phyloP scores from a whole-genome alignment of 129 eudicot genomes.

The Erigeron canadensis region DNA sequence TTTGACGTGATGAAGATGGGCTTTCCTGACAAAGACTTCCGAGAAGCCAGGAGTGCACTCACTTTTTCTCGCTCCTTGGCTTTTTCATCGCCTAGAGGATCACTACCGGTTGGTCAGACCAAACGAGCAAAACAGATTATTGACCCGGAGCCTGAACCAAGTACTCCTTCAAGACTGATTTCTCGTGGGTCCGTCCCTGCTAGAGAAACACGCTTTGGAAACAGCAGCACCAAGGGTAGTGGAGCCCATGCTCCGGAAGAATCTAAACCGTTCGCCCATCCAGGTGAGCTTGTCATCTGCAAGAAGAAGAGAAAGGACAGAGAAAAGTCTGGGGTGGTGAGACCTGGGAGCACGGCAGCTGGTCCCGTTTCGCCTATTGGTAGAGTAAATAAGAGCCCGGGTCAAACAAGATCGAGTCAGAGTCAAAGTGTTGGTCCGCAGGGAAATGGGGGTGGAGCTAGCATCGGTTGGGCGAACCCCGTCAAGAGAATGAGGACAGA shows the following conservation, averaged over 20 bases:
- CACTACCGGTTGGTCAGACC: constrained; percentile 37
- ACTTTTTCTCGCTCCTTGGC: constrained; percentile 57
- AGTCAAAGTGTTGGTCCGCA: constrained; percentile 36
- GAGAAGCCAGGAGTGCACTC: constrained; percentile 75
- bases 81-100: constrained; percentile 50
- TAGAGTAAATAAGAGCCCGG: constrained; percentile 59
- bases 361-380: constrained; percentile 65
- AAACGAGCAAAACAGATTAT: constrained; percentile 52
- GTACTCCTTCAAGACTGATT: constrained; percentile 43
- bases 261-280: constrained; percentile 62
- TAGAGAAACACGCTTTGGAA: constrained; percentile 63
- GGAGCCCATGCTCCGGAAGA: constrained; percentile 42
- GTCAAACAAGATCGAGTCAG: constrained; percentile 42
- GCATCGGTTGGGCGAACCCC: constrained; percentile 83
- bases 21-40: constrained; percentile 75
- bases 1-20: constrained; percentile 73
- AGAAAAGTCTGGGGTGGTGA: constrained; percentile 50
- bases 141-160: constrained; percentile 51
- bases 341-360: constrained; percentile 45
- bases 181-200: constrained; percentile 47
- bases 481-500: constrained; percentile 87
- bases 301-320: constrained; percentile 93
- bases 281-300: constrained; percentile 93
- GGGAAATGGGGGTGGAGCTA: constrained; percentile 41
- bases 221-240: constrained; percentile 41